Conservation (phyloP, 306 rosid species). For the Acacia acuminata region DNA sequence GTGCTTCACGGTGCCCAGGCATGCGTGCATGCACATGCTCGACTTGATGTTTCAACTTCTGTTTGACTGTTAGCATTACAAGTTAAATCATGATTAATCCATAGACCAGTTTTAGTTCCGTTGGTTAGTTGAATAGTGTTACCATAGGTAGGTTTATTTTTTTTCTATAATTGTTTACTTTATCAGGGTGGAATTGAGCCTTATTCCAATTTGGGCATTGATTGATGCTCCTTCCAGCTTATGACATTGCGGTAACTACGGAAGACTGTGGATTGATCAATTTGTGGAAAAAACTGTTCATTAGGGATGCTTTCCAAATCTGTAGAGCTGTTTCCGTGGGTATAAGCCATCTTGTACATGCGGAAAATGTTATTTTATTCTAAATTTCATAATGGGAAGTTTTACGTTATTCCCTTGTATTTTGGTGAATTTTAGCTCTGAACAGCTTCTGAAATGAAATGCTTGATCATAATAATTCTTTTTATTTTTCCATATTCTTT, state of each 20-base stretch:
- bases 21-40: neutral
- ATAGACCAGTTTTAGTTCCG: neutral
- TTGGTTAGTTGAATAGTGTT: conserved; percentile 13
- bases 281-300: conserved; percentile 21
- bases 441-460: conserved; percentile 6
- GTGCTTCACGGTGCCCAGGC: neutral
- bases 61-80: neutral
- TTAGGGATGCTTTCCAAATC: neutral
- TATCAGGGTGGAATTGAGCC: conserved; percentile 64
- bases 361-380: neutral
- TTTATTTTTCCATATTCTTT: neutral
- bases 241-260: conserved; percentile 35
- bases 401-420: neutral
- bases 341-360: neutral
- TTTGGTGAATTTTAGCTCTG: conserved; percentile 12
- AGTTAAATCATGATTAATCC: neutral
- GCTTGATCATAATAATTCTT: neutral
- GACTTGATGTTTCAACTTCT: conserved; percentile 14
- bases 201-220: conserved; percentile 63
- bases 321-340: conserved; percentile 8
- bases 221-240: conserved; percentile 45
- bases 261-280: conserved; percentile 7
- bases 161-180: conserved; percentile 8
- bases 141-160: conserved; percentile 31
- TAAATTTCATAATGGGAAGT: conserved; percentile 17